Evolutionary conservation across 805 yeast genomes (phyloP), one percentile per base, ranked within the genome.

Genomic region (Ogataea chonburiensis): DNA sequence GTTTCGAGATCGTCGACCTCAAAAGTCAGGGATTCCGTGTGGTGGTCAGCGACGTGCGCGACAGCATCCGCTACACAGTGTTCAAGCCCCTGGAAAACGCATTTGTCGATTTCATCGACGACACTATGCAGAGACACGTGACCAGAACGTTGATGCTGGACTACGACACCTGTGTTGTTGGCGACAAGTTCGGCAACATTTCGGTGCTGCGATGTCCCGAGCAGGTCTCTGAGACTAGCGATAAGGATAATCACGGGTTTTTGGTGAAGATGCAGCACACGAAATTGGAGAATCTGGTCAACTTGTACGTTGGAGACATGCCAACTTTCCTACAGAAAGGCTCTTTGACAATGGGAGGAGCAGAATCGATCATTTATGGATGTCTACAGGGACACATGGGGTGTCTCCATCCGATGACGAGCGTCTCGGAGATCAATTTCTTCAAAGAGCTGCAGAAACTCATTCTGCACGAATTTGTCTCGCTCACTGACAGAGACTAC

Each of bases 331-430:
- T 91, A 43, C 64, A 62, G 20, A 70, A 71, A 37, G 79, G 79
- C 1, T 54, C 68, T 1, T 59, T 84, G 30, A 73, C 73, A 1
- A 58, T 68, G 7, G 84, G 85, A 9, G 95, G 88, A 2, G 63
- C 71, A 12, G 86, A 86, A 24, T 66, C 76, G 15, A 59, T 91
- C 0, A 37, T 86, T 1, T 88, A 84, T 53, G 66, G 81, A 0
- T 93, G 96, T 1, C 46, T 93, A 2, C 86, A 81, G 49, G 98
- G 98, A 0, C 76, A 86, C 0, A 58, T 93, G 13, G 96, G 96
- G 0, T 65, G 77, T 2, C 52, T 93, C 16, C 60, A 77, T 10
- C 96, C 98, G 1, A 52, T 91, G 25, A 51, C 71, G 9, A 71
- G 86, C 0, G 63, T 69, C 30, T 68, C 71, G 16, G 96, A 91